Evolutionary conservation across 805 yeast species (phyloP).

Genomic region (Ogataea glucozyma): DNA sequence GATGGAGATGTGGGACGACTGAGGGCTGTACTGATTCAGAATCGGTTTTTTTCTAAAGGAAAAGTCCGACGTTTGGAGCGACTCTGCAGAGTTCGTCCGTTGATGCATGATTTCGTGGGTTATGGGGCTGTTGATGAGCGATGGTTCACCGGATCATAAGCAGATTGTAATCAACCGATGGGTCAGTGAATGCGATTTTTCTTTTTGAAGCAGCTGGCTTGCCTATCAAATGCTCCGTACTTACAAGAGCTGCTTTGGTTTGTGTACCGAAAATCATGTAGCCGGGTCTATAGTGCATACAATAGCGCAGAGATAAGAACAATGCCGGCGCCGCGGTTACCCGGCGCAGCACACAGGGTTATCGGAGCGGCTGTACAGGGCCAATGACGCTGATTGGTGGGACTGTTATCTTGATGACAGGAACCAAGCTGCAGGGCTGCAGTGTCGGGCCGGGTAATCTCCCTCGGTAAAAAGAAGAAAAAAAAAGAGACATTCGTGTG

Average conservation of each 20-base stretch:
- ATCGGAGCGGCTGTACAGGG: background rate
- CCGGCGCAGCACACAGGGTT: background rate
- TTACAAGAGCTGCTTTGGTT: constrained; percentile 1
- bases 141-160: too few species aligned
- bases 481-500: too few species aligned
- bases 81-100: background rate
- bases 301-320: constrained; percentile 3
- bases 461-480: too few species aligned
- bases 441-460: background rate
- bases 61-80: constrained; percentile 16
- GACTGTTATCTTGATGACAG: background rate
- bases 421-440: background rate
- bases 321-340: background rate
- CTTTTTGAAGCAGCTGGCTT: too few species aligned
- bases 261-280: background rate
- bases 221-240: background rate
- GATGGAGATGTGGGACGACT: constrained; percentile 32
- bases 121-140: background rate
- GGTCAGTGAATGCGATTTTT: too few species aligned
- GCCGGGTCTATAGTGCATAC: background rate
- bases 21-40: constrained; percentile 11
- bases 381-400: background rate
- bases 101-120: constrained; percentile 1
- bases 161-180: too few species aligned
- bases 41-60: constrained; percentile 36